These are phyloP conservation scores for Aspergillus sclerotialis DNA, from an alignment of 2,329 filamentous ascomycete species.

Conservation along the genomic window DNA sequence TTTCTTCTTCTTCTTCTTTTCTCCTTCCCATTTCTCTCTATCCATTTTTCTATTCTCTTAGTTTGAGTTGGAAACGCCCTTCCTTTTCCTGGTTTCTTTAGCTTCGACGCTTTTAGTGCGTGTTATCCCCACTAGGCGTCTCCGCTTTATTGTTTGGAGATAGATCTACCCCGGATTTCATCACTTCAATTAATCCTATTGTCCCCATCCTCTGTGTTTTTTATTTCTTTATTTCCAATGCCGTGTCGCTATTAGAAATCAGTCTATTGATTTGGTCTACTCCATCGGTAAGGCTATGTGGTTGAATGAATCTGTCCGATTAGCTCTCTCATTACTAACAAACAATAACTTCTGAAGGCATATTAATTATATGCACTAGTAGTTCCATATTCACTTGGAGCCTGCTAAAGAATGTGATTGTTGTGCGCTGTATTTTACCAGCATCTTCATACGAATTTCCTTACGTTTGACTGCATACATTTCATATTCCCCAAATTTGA, in stretches of 20 bases:
- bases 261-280: not conserved
- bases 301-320: not conserved
- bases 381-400: not conserved
- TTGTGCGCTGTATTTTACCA: not conserved
- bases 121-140: conserved; percentile 3
- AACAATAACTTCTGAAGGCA: not conserved
- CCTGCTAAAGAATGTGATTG: not conserved
- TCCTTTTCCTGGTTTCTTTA: conserved; percentile 1
- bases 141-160: not conserved
- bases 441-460: not conserved
- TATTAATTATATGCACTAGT: not conserved
- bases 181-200: too few species aligned
- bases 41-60: conserved; percentile 8
- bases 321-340: not conserved
- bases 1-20: conserved; percentile 2
- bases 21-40: conserved; percentile 2
- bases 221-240: not conserved
- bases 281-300: not conserved
- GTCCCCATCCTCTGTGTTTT: not conserved
- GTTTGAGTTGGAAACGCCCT: too few species aligned
- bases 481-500: not conserved
- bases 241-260: not conserved
- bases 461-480: not conserved
- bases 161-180: not conserved
- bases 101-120: conserved; percentile 11